Conservation (phyloP, 352 stramenopile genomes). For the Phytophthora cajani region DNA sequence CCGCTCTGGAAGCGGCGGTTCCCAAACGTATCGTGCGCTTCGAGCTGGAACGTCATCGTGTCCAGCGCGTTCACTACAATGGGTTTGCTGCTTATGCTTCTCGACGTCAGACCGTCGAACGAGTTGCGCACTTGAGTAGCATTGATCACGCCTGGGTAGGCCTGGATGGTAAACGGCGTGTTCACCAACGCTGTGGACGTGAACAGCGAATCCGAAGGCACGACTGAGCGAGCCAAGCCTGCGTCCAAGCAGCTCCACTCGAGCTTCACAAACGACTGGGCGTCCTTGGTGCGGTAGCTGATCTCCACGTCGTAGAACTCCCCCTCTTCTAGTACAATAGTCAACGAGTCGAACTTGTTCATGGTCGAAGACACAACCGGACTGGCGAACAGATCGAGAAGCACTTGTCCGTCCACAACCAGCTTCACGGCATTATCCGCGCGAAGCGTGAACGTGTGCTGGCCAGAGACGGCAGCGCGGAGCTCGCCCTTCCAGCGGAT, state of each 20-base stretch:
- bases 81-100: constrained; percentile 25
- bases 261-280: constrained; percentile 85
- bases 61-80: constrained; percentile 51
- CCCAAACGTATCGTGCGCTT: constrained; percentile 74
- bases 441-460: constrained; percentile 81
- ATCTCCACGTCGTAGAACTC: constrained; percentile 85
- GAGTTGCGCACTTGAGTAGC: constrained; percentile 61
- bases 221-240: constrained; percentile 29
- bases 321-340: constrained; percentile 34
- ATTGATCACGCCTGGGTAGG: constrained; percentile 83
- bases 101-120: constrained; percentile 61
- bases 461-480: constrained; percentile 49
- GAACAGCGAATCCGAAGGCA: constrained; percentile 43
- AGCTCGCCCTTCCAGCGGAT: constrained; percentile 76
- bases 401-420: constrained; percentile 66
- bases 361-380: constrained; percentile 32
- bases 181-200: constrained; percentile 46
- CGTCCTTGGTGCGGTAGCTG: constrained; percentile 83
- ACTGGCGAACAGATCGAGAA: constrained; percentile 56
- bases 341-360: constrained; percentile 27
- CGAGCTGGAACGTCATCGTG: constrained; percentile 75
- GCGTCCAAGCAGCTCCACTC: constrained; percentile 70
- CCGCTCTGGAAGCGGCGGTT: constrained; percentile 92
- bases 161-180: constrained; percentile 65
- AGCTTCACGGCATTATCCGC: constrained; percentile 86